A percentile compares a stretch with the other conserved stretches of the same genome.
These are phyloP conservation scores for Paspalum vaginatum DNA, from an alignment of 176 grass and related monocot species.

Conservation along the genomic window DNA sequence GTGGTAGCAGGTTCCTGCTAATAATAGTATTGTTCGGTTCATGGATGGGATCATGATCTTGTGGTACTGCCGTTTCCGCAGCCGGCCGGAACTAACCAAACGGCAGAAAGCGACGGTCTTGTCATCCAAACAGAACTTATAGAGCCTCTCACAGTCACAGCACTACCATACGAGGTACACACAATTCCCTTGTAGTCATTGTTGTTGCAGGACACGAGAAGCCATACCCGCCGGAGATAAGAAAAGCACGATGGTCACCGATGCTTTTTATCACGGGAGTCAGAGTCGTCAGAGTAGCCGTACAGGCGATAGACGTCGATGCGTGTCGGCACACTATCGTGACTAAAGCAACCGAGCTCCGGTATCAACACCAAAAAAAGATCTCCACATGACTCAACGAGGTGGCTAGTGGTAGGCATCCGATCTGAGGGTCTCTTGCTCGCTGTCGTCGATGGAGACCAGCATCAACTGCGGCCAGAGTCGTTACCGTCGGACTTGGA, in stretches of 20 bases:
- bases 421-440: no score
- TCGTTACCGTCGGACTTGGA: no score
- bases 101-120: background rate
- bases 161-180: background rate
- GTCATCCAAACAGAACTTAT: slow-evolving; percentile 19
- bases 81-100: background rate
- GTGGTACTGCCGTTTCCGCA: no score
- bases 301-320: background rate
- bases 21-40: no score
- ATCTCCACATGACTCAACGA: background rate
- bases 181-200: background rate
- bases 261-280: background rate
- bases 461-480: no score
- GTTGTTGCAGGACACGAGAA: background rate
- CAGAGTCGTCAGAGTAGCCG: no score
- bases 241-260: background rate
- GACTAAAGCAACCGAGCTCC: background rate
- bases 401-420: background rate
- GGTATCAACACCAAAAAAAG: background rate
- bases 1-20: no score
- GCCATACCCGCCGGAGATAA: background rate
- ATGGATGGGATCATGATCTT: no score
- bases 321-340: background rate
- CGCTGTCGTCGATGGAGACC: no score
- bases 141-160: background rate